Base-by-base conservation (phyloP, 352 stramenopile species). In the Pythium brachiatum region DNA sequence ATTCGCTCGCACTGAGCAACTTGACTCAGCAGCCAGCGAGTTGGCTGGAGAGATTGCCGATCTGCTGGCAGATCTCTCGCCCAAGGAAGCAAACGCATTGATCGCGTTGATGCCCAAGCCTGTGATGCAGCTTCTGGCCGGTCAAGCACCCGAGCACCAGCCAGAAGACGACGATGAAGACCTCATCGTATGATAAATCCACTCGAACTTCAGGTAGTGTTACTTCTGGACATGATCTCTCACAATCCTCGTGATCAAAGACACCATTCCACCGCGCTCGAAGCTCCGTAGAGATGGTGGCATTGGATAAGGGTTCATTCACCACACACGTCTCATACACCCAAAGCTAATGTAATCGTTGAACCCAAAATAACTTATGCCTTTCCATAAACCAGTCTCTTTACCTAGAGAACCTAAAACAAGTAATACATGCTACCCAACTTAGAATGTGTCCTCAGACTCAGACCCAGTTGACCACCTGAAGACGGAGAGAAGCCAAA, bases 1-100 rank as follows among this genome's bases (percentile, higher is more conserved):
- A 18, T 92, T 92, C 41, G 78, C 86, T 38, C 75, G 74, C 29
- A 60, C 44, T 6, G 51, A 73, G 16, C 79, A 86, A 41, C 83
- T 86, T 46, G 70, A 61, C 9, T 78, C 74, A n/a, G 69, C 85
- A 26, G 83, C 81, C 3, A 47, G 68, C 7, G 83, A 92, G 53
- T 81, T 92, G 39, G 67, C 86, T 20, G 51, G 53, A 0, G 83
- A 92, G 55, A 66, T 92, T 26, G 68, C 38, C 0, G 55, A 69
- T 41, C 25, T 69, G 31, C 39, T 69, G 8, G 47, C 53, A 23
- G 41, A 32, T 13, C 21, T 69, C 2, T 43, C 62, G 15, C 36
- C 36, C 12, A 27, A 29, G 11, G 62, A 69, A 39, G 62, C 56
- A 9, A 51, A 57, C 34, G 55, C 62, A 9, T 23, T 69, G 7